phyloP scores from a whole-genome alignment of 225 moss, liverwort and hornwort species.

The Anthoceros angustus region DNA sequence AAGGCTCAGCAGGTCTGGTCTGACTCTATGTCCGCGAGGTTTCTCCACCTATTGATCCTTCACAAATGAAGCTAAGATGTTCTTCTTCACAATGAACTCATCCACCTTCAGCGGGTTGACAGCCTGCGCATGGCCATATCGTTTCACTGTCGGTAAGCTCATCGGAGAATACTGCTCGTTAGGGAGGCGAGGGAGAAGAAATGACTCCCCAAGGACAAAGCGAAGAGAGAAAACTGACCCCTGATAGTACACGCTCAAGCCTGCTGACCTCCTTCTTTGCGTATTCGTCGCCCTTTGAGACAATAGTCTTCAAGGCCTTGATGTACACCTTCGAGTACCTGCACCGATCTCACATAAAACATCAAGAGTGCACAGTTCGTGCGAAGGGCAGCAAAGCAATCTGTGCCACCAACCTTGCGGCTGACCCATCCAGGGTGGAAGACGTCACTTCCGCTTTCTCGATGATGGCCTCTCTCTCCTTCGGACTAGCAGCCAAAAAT shows the following conservation, averaged over 20 bases:
- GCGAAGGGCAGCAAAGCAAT: not conserved
- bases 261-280: conserved; percentile 86
- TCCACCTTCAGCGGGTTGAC: conserved; percentile 90
- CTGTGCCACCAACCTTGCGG: conserved; percentile 40
- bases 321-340: conserved; percentile 83
- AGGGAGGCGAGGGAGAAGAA: not conserved
- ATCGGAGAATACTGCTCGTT: not conserved
- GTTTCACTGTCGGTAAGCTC: not conserved
- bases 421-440: conserved; percentile 50
- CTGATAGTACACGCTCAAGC: conserved; percentile 63
- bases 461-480: conserved; percentile 36
- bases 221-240: conserved; percentile 26
- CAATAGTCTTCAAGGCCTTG: conserved; percentile 69
- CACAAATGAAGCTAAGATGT: conserved; percentile 64
- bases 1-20: no score
- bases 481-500: conserved; percentile 54
- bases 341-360: conserved; percentile 8
- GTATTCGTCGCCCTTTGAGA: conserved; percentile 78
- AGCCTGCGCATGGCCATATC: conserved; percentile 36
- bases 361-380: not conserved
- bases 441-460: conserved; percentile 64
- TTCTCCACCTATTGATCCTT: conserved; percentile 36
- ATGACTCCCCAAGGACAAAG: not conserved
- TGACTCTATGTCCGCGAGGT: not conserved
- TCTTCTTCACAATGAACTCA: conserved; percentile 71